A percentile compares a stretch with the other conserved stretches of the same genome.
phyloP scores from a whole-genome alignment of 345 rosid genomes.

The Bretschneidera sinensis region DNA sequence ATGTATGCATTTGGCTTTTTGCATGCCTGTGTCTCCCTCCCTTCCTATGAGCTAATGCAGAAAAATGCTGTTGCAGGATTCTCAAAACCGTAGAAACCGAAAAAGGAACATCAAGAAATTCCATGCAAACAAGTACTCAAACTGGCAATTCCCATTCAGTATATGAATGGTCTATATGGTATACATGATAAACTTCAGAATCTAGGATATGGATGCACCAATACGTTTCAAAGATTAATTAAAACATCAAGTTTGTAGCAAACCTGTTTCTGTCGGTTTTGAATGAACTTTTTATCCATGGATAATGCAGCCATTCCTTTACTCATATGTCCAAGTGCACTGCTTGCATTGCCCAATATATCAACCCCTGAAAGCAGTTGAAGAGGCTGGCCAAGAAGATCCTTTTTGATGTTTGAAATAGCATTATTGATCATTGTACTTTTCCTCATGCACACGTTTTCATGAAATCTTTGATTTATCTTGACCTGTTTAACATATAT shows the following conservation, averaged over 20 bases:
- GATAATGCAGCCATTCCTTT: conserved; percentile 97
- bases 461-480: conserved; percentile 72
- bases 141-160: no score
- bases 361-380: conserved; percentile 96
- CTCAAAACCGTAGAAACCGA: neutral
- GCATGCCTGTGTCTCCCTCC: neutral
- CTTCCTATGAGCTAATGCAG: neutral
- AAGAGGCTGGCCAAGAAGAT: conserved; percentile 93
- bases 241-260: conserved; percentile 13
- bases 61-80: neutral
- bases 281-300: conserved; percentile 97
- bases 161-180: neutral
- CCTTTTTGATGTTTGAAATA: conserved; percentile 72
- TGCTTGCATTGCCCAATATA: conserved; percentile 97
- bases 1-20: no score
- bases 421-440: conserved; percentile 87
- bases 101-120: no score
- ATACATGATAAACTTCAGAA: neutral
- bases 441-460: conserved; percentile 88
- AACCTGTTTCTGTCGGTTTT: conserved; percentile 95
- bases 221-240: no score
- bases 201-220: neutral
- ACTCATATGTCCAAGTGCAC: conserved; percentile 99
- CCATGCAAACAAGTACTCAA: neutral
- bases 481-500: conserved; percentile 55